Percentiles rank a stretch among this genome's conserved stretches.
These are phyloP conservation scores for Davidsoniella eucalypti DNA, from an alignment of 2,329 filamentous ascomycete species.

Conservation along the genomic window DNA sequence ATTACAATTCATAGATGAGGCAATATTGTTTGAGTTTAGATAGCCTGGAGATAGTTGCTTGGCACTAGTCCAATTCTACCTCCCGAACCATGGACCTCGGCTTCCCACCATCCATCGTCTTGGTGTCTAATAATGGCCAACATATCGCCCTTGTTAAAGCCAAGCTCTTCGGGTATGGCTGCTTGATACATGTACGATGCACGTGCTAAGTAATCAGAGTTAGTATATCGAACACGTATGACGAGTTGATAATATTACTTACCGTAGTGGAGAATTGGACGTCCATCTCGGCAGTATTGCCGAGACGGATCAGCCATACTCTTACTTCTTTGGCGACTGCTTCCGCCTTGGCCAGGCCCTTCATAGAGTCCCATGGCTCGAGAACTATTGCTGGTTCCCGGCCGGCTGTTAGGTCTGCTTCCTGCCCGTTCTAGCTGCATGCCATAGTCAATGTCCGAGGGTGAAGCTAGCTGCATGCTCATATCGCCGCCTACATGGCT, in stretches of 20 bases:
- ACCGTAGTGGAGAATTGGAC: constrained; percentile 87
- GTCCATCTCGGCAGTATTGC: constrained; percentile 71
- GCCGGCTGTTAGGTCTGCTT: constrained; percentile 25
- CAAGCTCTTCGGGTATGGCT: constrained; percentile 86
- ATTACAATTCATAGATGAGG: background rate
- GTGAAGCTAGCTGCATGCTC: constrained; percentile 49
- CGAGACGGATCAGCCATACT: constrained; percentile 70
- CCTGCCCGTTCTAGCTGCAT: constrained; percentile 34
- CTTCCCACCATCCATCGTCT: constrained; percentile 99
- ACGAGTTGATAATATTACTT: constrained; percentile 29
- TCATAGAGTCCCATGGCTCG: constrained; percentile 41
- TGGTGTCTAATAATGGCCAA: constrained; percentile 78
- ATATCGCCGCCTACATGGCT: constrained; percentile 38
- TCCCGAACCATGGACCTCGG: constrained; percentile 62
- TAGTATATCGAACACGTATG: constrained; percentile 3
- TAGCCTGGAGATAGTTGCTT: constrained; percentile 48
- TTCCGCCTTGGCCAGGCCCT: constrained; percentile 24
- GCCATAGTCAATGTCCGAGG: constrained; percentile 40
- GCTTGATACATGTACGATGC: constrained; percentile 90
- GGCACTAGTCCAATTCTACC: constrained; percentile 45
- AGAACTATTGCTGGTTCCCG: constrained; percentile 28
- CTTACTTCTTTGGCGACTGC: constrained; percentile 50
- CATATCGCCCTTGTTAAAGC: constrained; percentile 82
- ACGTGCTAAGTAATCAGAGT: constrained; percentile 42
- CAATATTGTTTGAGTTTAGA: background rate